phyloP scores from a whole-genome alignment of 305 asterid species.

The Withania somnifera region DNA sequence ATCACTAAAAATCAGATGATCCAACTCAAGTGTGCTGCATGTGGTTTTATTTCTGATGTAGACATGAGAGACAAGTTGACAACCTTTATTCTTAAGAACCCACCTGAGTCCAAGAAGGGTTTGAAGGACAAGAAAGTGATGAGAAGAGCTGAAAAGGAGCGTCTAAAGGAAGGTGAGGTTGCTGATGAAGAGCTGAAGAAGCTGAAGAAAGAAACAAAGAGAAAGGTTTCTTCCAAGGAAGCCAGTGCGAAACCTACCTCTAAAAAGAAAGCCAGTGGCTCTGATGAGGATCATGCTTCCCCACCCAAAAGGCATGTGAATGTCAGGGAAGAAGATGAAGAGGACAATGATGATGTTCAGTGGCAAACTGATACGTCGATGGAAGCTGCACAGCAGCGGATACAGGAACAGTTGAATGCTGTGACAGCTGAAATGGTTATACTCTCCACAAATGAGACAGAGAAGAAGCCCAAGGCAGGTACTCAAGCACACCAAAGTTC shows the following conservation, averaged over 20 bases:
- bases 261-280: slow-evolving; percentile 25
- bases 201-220: slow-evolving; percentile 26
- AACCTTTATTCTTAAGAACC: slow-evolving; percentile 28
- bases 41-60: slow-evolving; percentile 32
- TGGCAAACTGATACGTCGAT: slow-evolving; percentile 40
- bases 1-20: slow-evolving; percentile 33
- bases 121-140: slow-evolving; percentile 29
- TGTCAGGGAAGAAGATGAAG: slow-evolving; percentile 16
- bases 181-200: slow-evolving; percentile 34
- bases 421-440: slow-evolving; percentile 38
- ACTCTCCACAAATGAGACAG: slow-evolving; percentile 21
- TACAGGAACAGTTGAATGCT: slow-evolving; percentile 30
- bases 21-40: slow-evolving; percentile 33
- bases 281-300: slow-evolving; percentile 24
- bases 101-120: slow-evolving; percentile 30
- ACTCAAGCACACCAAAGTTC: slow-evolving; percentile 7
- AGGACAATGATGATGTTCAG: slow-evolving; percentile 17
- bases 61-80: slow-evolving; percentile 40
- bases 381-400: slow-evolving; percentile 29
- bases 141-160: slow-evolving; percentile 35
- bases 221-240: slow-evolving; percentile 26
- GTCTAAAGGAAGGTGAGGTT: slow-evolving; percentile 30
- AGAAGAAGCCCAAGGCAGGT: slow-evolving; percentile 16
- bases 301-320: slow-evolving; percentile 11
- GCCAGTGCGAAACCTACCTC: slow-evolving; percentile 4